These are phyloP conservation scores for Artemisia princeps DNA, from an alignment of 140 eudicot species.

Conservation along the genomic window DNA sequence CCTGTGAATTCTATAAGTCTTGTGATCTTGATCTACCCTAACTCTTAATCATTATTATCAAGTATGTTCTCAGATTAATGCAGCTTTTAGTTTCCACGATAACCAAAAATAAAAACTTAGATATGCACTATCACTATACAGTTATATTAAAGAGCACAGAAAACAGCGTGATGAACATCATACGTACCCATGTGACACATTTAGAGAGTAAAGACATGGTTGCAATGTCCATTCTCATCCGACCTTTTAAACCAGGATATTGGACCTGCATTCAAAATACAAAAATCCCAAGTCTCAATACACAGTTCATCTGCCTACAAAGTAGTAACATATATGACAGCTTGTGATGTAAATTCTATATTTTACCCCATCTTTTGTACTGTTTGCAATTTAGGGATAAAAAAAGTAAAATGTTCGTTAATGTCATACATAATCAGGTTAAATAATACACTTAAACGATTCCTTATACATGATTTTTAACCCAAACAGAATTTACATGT, in stretches of 20 bases:
- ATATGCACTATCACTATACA: background rate
- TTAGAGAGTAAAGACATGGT: constrained; percentile 76
- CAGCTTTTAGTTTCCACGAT: too few species aligned
- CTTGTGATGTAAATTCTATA: background rate
- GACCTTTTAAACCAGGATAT: constrained; percentile 75
- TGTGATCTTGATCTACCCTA: too few species aligned
- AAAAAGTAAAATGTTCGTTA: background rate
- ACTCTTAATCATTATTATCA: too few species aligned
- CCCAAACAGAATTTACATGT: too few species aligned
- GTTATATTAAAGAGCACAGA: background rate
- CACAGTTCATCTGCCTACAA: background rate
- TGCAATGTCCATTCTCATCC: constrained; percentile 71
- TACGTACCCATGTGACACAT: constrained; percentile 65
- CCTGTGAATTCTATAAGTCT: too few species aligned
- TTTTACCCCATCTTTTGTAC: constrained; percentile 10
- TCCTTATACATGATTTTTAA: too few species aligned
- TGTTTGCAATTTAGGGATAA: background rate
- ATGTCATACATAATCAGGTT: too few species aligned
- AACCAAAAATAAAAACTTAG: background rate
- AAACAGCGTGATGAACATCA: constrained; percentile 15
- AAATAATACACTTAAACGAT: too few species aligned
- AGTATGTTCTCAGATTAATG: too few species aligned
- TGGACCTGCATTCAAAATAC: constrained; percentile 53
- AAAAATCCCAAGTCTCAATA: background rate
- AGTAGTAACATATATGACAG: background rate